These are phyloP conservation scores for Yueomyces sinensis DNA, from an alignment of 805 yeast genomes.

Conservation along the genomic window DNA sequence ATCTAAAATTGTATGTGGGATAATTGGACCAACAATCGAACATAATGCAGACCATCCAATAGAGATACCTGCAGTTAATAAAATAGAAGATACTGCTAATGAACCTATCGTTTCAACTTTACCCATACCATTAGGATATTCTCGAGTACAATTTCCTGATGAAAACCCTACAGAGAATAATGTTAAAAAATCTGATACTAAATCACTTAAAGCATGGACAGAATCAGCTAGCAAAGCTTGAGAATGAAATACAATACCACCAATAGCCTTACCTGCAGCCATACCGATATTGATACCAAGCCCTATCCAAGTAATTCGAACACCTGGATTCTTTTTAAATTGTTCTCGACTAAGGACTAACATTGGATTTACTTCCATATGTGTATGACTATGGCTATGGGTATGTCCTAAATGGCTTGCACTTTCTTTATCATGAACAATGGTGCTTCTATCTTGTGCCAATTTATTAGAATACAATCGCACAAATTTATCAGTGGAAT, in stretches of 20 bases:
- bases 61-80: slow-evolving; percentile 75
- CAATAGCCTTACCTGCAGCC: slow-evolving; percentile 74
- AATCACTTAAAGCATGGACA: slow-evolving; percentile 80
- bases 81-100: slow-evolving; percentile 67
- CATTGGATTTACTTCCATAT: slow-evolving; percentile 14
- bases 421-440: too few relatives aligned
- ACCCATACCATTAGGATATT: slow-evolving; percentile 82
- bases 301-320: slow-evolving; percentile 84
- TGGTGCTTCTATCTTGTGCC: too few relatives aligned
- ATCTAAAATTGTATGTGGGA: slow-evolving; percentile 51
- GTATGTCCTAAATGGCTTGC: too few relatives aligned
- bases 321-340: slow-evolving; percentile 60
- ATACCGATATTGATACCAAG: slow-evolving; percentile 65
- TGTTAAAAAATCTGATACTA: slow-evolving; percentile 81
- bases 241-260: slow-evolving; percentile 86
- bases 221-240: slow-evolving; percentile 92
- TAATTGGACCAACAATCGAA: slow-evolving; percentile 48
- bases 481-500: too few relatives aligned
- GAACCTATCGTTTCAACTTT: slow-evolving; percentile 89
- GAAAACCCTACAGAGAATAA: slow-evolving; percentile 78
- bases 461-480: too few relatives aligned
- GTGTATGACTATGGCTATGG: slow-evolving; percentile 12
- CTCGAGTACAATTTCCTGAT: slow-evolving; percentile 38
- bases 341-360: slow-evolving; percentile 30
- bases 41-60: slow-evolving; percentile 78